Evolutionary conservation across 352 stramenopile genomes (phyloP).

Genomic region (Pythium scleroteichum): DNA sequence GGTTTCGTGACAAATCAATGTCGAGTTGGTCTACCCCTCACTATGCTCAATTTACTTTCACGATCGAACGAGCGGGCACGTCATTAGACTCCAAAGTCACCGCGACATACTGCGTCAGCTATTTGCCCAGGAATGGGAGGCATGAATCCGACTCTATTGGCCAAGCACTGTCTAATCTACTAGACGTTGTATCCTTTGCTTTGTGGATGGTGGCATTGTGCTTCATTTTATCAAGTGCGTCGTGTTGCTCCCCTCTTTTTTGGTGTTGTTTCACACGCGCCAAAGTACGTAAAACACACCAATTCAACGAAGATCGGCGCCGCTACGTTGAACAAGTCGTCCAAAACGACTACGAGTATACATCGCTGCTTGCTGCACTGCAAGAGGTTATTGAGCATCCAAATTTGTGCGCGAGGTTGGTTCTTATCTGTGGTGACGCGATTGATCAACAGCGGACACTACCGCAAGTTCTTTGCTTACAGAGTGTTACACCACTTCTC

Average conservation of each 20-base stretch:
- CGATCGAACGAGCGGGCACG: constrained; percentile 36
- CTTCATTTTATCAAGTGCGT: constrained; percentile 52
- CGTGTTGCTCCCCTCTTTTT: constrained; percentile 47
- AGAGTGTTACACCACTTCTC: constrained; percentile 47
- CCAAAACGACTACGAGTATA: constrained; percentile 79
- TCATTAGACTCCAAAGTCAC: constrained; percentile 21
- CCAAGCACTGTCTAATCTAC: constrained; percentile 30
- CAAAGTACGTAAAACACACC: constrained; percentile 35
- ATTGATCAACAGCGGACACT: constrained; percentile 5
- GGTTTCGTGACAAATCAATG: constrained; percentile 36
- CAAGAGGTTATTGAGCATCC: constrained; percentile 32
- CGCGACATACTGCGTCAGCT: constrained; percentile 36
- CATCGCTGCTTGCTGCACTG: constrained; percentile 50
- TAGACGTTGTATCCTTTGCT: constrained; percentile 41
- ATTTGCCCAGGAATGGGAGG: constrained; percentile 11
- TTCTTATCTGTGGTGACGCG: too few species aligned
- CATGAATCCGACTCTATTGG: constrained; percentile 23
- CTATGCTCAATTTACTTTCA: constrained; percentile 41
- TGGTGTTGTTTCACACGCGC: constrained; percentile 58
- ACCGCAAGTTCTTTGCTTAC: constrained; percentile 34
- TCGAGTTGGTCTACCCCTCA: constrained; percentile 27
- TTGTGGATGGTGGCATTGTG: constrained; percentile 29
- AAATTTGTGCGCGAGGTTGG: too few species aligned
- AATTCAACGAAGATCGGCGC: constrained; percentile 41
- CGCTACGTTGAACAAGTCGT: constrained; percentile 49